Base-by-base conservation (phyloP, 2,329 filamentous ascomycete genomes). In the Chaetomiaceae sp. region DNA sequence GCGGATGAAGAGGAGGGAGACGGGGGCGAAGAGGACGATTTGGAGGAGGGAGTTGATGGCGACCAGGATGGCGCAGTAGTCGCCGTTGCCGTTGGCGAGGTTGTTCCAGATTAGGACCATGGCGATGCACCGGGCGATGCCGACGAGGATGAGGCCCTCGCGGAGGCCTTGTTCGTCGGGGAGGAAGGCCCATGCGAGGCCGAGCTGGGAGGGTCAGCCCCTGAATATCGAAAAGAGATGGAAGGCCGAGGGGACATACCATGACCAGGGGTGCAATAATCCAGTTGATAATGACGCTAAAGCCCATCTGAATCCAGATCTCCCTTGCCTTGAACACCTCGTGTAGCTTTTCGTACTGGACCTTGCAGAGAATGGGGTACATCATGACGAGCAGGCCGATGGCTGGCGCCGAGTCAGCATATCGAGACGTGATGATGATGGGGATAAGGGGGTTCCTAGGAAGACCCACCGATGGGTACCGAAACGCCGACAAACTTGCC, bases 311-410 rank as follows among this genome's bases (percentile, higher is more conserved):
- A 47, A 82, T 81, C 89, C 88, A 95, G 2, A 95, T 73, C 0
- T 74, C 73, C 3, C 75, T 75, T 3, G 82, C 75, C 2, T 72
- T 68, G 54, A 94, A 79, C 4, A 89, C 73, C 3, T 79, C 72
- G 66, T 90, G 88, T 9, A 95, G 71, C 0, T 81, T 80, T 67
- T 95, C 89, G 69, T 83, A 94, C 37, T 82, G 82, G 6, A 95
- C 87, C 68, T 94, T 94, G 77, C 89, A 95, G 0, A 95, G 74
- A 55, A 95, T 95, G 0, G 90, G 91, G 65, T 94, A 95, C 89
- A 95, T 95, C 89, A 95, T 95, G 38, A 95, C 84, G 1, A 95
- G 76, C 1, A 95, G 72, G 0, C 90, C 89, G 44, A 95, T 73
- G 0, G 89, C 89, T 88, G 36, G 11, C 3, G 4, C 7, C 31